A percentile compares a stretch with the other conserved stretches of the same genome.
phyloP scores from a whole-genome alignment of 352 stramenopile species.

The Phytophthora megakarya region DNA sequence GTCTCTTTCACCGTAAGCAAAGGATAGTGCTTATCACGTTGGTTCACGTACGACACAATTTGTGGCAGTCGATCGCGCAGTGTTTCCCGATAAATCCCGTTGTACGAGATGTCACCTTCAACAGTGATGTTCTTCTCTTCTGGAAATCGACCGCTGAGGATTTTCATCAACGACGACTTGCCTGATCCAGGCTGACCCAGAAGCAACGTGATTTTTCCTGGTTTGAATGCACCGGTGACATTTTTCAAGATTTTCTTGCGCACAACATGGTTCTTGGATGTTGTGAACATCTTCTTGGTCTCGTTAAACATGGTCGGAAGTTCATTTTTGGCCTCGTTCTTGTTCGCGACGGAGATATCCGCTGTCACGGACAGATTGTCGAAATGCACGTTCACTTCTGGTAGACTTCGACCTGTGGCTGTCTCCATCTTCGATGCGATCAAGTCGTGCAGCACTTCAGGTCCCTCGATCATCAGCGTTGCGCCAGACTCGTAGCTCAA shows the following conservation, averaged over 20 bases:
- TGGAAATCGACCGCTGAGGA: conserved; percentile 27
- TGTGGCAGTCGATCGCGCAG: conserved; percentile 19
- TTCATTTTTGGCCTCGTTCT: conserved; percentile 25
- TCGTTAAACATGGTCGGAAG: conserved; percentile 44
- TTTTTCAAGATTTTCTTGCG: conserved; percentile 39
- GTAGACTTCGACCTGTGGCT: conserved; percentile 28
- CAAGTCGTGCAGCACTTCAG: conserved; percentile 33
- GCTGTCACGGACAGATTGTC: conserved; percentile 19
- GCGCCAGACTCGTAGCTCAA: conserved; percentile 21
- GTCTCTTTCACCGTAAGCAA: conserved; percentile 28
- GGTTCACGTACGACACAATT: conserved; percentile 27
- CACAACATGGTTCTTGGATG: conserved; percentile 25
- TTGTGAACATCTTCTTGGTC: conserved; percentile 24
- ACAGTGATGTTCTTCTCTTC: conserved; percentile 33
- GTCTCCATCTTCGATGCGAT: conserved; percentile 28
- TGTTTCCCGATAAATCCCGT: not conserved
- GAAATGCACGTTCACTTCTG: conserved; percentile 41
- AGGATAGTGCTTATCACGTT: conserved; percentile 28
- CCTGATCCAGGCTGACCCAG: conserved; percentile 23
- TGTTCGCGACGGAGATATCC: conserved; percentile 28
- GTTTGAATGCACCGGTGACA: conserved; percentile 18
- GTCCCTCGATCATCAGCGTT: conserved; percentile 27
- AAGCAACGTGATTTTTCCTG: conserved; percentile 24
- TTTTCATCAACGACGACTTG: conserved; percentile 25
- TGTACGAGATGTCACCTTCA: conserved; percentile 26